A percentile compares a stretch with the other conserved stretches of the same genome.
Conservation (phyloP, 2,329 filamentous ascomycete genomes). For the Aspergillus felis region DNA sequence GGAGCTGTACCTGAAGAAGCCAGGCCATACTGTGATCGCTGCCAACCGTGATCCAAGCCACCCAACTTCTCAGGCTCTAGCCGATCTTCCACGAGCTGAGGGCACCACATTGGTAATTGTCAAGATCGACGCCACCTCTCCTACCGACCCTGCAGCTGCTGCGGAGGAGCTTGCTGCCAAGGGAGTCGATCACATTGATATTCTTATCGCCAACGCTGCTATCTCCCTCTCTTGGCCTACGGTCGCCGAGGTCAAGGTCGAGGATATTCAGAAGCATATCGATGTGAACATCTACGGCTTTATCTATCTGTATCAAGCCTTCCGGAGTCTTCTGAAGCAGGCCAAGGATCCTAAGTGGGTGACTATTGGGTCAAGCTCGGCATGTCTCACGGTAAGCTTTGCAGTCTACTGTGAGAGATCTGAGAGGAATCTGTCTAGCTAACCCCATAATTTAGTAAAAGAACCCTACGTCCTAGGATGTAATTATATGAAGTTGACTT, state of each 20-base stretch:
- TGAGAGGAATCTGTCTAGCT: neutral
- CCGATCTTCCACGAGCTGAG: slow-evolving; percentile 31
- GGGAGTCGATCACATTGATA: slow-evolving; percentile 44
- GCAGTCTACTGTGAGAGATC: no score
- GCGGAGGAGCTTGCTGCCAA: slow-evolving; percentile 25
- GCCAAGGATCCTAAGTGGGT: slow-evolving; percentile 12
- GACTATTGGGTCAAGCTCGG: slow-evolving; percentile 11
- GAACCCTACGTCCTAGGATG: no score
- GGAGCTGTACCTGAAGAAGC: slow-evolving; percentile 3
- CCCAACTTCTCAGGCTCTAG: slow-evolving; percentile 1
- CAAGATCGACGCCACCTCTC: slow-evolving; percentile 40
- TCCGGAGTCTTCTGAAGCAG: slow-evolving; percentile 7
- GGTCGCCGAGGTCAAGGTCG: slow-evolving; percentile 11
- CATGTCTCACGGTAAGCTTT: slow-evolving; percentile 4
- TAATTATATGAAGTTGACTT: no score
- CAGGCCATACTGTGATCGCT: slow-evolving; percentile 5
- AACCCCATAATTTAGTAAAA: slow-evolving; percentile 2
- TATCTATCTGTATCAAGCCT: slow-evolving; percentile 19
- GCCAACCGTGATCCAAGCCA: slow-evolving; percentile 4
- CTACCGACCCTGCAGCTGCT: slow-evolving; percentile 32
- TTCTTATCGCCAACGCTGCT: slow-evolving; percentile 53
- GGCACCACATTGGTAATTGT: slow-evolving; percentile 40
- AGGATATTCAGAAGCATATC: slow-evolving; percentile 25
- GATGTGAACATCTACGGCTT: slow-evolving; percentile 36
- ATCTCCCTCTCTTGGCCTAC: slow-evolving; percentile 23